phyloP scores from a whole-genome alignment of 1,284 basidiomycete species.

The Ustilago hordei region DNA sequence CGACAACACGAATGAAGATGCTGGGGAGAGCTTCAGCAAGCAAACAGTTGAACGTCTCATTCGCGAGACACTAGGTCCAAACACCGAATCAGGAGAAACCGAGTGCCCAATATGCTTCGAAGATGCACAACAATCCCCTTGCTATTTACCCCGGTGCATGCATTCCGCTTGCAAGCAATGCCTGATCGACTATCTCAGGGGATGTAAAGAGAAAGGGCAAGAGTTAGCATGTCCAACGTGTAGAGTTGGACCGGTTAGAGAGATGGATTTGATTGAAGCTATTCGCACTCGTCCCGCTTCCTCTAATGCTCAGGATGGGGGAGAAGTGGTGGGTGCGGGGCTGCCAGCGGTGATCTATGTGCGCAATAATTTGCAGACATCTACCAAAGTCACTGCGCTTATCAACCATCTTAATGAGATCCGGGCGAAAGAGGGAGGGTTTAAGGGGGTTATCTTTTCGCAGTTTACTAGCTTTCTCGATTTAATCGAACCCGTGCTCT shows the following conservation, averaged over 20 bases:
- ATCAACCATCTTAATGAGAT: slow-evolving; percentile 76
- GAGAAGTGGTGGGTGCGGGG: background rate
- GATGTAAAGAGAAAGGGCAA: slow-evolving; percentile 77
- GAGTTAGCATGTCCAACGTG: slow-evolving; percentile 71
- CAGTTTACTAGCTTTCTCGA: slow-evolving; percentile 71
- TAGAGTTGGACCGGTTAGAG: slow-evolving; percentile 69
- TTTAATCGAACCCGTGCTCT: slow-evolving; percentile 57
- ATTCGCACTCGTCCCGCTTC: slow-evolving; percentile 64
- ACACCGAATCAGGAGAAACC: slow-evolving; percentile 17
- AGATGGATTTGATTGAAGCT: slow-evolving; percentile 75
- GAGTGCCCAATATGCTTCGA: slow-evolving; percentile 70
- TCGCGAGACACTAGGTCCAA: slow-evolving; percentile 28
- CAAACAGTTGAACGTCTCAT: slow-evolving; percentile 50
- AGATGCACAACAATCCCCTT: slow-evolving; percentile 49
- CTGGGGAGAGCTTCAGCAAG: slow-evolving; percentile 26
- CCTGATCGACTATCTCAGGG: slow-evolving; percentile 77
- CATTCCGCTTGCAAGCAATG: slow-evolving; percentile 80
- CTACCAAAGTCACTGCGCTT: slow-evolving; percentile 86
- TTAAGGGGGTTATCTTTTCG: slow-evolving; percentile 70
- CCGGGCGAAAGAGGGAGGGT: slow-evolving; percentile 70
- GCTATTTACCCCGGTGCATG: slow-evolving; percentile 69
- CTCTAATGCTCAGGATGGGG: background rate
- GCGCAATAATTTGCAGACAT: slow-evolving; percentile 85
- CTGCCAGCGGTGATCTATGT: slow-evolving; percentile 31
- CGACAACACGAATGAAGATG: slow-evolving; percentile 1